Conservation (phyloP, 2,329 filamentous ascomycete genomes). For the Aspergillus jensenii region DNA sequence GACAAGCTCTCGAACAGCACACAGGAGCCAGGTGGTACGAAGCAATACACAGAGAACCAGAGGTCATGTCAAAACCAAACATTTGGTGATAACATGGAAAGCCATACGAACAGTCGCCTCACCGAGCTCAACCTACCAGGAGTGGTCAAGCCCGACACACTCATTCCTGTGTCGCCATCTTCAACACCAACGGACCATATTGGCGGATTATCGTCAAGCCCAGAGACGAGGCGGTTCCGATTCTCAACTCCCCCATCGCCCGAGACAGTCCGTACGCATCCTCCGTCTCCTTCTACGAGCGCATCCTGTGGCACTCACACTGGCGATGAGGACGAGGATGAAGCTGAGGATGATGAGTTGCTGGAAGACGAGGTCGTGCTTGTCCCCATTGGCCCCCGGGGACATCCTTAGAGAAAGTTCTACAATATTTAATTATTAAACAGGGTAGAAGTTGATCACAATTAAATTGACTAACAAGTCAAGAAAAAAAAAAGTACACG, state of each 20-base stretch:
- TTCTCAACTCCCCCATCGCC: neutral
- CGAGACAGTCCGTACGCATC: neutral
- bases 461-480: neutral
- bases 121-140: neutral
- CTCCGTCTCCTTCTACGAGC: neutral
- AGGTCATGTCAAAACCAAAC: neutral
- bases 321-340: neutral
- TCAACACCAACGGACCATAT: neutral
- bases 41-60: neutral
- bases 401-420: neutral
- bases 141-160: neutral
- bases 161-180: neutral
- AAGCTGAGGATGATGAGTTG: neutral
- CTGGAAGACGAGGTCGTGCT: slow-evolving; percentile 8
- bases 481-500: neutral
- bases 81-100: neutral
- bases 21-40: neutral
- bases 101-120: neutral
- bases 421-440: neutral
- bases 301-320: neutral
- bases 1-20: neutral
- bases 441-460: neutral
- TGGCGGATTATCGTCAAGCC: neutral
- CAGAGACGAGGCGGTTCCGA: neutral
- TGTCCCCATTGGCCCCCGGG: neutral